A percentile compares a stretch with the other conserved stretches of the same genome.
Conservation (phyloP, 176 grass and related monocot species). For the Zizania latifolia region DNA sequence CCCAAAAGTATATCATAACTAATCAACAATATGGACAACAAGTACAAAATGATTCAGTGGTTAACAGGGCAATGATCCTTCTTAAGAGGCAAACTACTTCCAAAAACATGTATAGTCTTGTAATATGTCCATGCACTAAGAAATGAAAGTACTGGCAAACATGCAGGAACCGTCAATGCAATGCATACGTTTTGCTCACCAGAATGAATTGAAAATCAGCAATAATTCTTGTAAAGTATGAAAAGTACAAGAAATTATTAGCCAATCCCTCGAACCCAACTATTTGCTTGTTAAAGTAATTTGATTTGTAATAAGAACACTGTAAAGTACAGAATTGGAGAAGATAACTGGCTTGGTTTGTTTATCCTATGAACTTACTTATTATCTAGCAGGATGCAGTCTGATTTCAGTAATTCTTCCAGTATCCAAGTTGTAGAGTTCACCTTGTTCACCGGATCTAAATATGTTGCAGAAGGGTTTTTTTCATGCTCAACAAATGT, state of each 20-base stretch:
- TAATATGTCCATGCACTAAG: background rate
- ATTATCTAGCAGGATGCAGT: conserved; percentile 53
- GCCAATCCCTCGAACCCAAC: background rate
- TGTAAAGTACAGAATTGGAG: background rate
- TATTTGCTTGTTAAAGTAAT: conserved; percentile 19
- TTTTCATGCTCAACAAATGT: conserved; percentile 31
- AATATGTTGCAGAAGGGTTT: conserved; percentile 20
- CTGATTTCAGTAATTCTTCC: conserved; percentile 33
- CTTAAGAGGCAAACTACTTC: background rate
- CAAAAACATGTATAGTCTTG: background rate
- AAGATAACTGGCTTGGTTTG: background rate
- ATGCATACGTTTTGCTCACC: background rate
- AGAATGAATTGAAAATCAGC: conserved; percentile 13
- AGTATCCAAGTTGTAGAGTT: conserved; percentile 30
- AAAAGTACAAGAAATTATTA: conserved; percentile 13
- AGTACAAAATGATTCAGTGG: background rate
- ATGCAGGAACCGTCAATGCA: background rate
- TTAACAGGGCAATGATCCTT: background rate
- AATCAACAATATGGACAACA: background rate
- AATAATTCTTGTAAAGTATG: background rate
- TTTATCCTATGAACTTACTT: conserved; percentile 46
- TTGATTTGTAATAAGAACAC: conserved; percentile 14
- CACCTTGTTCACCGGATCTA: conserved; percentile 15
- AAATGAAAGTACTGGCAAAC: background rate
- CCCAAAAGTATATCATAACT: background rate